Evolutionary conservation across 1,284 basidiomycete genomes (phyloP).

Genomic region (Phaffia rhodozyma): DNA sequence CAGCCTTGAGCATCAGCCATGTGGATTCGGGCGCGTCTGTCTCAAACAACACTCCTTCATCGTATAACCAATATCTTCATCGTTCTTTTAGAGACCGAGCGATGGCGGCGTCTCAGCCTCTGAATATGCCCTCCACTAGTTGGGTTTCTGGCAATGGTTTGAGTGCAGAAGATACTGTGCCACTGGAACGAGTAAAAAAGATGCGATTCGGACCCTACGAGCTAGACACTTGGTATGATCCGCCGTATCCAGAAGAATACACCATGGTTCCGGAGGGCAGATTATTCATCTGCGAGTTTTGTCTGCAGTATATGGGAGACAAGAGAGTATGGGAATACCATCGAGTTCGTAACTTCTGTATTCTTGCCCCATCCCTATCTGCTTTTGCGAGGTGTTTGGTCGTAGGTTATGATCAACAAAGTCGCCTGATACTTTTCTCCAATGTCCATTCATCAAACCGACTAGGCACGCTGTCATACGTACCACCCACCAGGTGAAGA

Average conservation of each 20-base stretch:
- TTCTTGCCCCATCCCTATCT: neutral
- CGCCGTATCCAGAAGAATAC: slow-evolving; percentile 98
- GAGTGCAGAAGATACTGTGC: neutral
- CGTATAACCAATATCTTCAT: neutral
- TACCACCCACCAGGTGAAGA: slow-evolving; percentile 96
- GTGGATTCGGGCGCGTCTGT: slow-evolving; percentile 1
- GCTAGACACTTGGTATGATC: slow-evolving; percentile 97
- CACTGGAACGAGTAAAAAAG: slow-evolving; percentile 48
- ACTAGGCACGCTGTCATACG: slow-evolving; percentile 83
- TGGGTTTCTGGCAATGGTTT: neutral
- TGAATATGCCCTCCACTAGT: neutral
- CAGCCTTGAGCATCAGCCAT: neutral
- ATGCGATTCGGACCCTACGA: slow-evolving; percentile 92
- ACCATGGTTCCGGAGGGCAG: slow-evolving; percentile 81
- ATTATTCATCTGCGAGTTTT: slow-evolving; percentile 96
- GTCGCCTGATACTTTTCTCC: neutral
- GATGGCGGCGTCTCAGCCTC: neutral
- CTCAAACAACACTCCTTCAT: slow-evolving; percentile 4
- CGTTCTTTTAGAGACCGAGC: slow-evolving; percentile 6
- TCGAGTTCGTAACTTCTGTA: slow-evolving; percentile 47
- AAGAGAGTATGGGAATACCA: slow-evolving; percentile 78
- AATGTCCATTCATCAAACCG: neutral
- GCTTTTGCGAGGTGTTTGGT: too few relatives aligned
- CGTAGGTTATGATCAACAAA: neutral
- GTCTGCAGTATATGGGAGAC: slow-evolving; percentile 97